These are phyloP conservation scores for Schoenoplectus triqueter DNA, from an alignment of 202 grass and related monocot genomes.

Conservation along the genomic window DNA sequence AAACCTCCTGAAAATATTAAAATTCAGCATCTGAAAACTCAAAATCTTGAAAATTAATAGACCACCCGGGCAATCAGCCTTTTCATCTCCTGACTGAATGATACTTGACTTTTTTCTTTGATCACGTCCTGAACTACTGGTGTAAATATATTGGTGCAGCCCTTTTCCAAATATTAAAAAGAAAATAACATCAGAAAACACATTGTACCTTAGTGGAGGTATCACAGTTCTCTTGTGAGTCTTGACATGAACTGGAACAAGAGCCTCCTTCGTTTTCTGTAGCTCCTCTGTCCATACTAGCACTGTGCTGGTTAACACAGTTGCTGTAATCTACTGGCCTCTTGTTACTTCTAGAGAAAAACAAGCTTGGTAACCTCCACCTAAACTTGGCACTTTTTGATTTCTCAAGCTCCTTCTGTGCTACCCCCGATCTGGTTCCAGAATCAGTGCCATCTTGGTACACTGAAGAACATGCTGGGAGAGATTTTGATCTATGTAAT, in stretches of 20 bases:
- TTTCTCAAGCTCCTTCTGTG: constrained; percentile 48
- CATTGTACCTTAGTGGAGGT: constrained; percentile 59
- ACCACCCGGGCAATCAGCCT: not conserved
- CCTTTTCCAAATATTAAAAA: constrained; percentile 20
- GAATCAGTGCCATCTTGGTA: constrained; percentile 42
- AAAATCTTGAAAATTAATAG: not conserved
- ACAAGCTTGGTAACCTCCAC: constrained; percentile 72
- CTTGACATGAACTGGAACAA: constrained; percentile 46
- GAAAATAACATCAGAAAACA: constrained; percentile 11
- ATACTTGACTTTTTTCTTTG: not conserved
- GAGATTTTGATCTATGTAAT: constrained; percentile 76
- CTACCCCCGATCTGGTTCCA: constrained; percentile 38
- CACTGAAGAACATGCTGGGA: constrained; percentile 58
- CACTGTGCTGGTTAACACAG: constrained; percentile 3
- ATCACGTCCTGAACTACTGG: not conserved
- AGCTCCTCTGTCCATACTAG: constrained; percentile 10
- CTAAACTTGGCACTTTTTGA: constrained; percentile 70
- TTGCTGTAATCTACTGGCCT: not conserved
- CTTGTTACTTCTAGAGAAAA: constrained; percentile 81
- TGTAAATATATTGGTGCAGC: not conserved
- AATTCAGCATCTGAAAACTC: not conserved
- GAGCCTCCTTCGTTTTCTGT: constrained; percentile 23
- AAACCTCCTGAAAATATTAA: constrained; percentile 53
- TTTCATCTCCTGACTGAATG: not conserved
- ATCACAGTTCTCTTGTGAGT: constrained; percentile 33